phyloP scores from a whole-genome alignment of 768 basidiomycete species.

The Amanita brunnescens region DNA sequence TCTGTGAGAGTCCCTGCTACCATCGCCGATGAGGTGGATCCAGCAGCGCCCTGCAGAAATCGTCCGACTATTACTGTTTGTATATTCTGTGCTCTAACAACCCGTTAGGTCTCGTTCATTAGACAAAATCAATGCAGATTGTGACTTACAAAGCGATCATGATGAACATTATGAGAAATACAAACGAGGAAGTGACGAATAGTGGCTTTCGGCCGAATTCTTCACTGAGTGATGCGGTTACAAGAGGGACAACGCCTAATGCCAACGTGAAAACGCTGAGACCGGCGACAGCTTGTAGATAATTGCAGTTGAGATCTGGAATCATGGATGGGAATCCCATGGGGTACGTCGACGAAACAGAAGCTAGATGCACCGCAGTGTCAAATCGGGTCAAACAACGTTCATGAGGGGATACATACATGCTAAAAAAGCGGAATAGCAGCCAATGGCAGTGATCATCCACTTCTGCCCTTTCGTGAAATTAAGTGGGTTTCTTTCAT shows the following conservation, averaged over 20 bases:
- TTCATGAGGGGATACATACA: conserved; percentile 22
- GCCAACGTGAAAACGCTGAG: conserved; percentile 49
- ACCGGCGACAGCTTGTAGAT: conserved; percentile 38
- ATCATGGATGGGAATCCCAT: conserved; percentile 53
- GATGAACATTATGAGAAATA: conserved; percentile 45
- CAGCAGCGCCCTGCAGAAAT: conserved; percentile 58
- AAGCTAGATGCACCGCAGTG: conserved; percentile 28
- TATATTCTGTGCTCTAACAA: conserved; percentile 36
- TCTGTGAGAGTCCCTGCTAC: conserved; percentile 71
- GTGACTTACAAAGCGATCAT: conserved; percentile 35
- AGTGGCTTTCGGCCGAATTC: conserved; percentile 61
- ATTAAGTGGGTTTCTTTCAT: conserved; percentile 30
- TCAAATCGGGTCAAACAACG: background rate
- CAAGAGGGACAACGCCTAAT: conserved; percentile 53
- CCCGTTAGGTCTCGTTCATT: background rate
- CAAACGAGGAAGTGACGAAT: conserved; percentile 41
- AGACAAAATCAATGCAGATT: too few species aligned
- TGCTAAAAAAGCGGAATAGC: conserved; percentile 37
- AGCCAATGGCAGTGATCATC: conserved; percentile 30
- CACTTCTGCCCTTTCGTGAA: conserved; percentile 24
- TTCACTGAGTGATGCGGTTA: conserved; percentile 64
- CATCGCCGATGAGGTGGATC: conserved; percentile 63
- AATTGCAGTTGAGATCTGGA: conserved; percentile 35
- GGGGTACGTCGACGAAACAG: conserved; percentile 42
- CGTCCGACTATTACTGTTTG: conserved; percentile 58